Percentiles rank a stretch among this genome's conserved stretches.
These are phyloP conservation scores for Diospyros kaki DNA, from an alignment of 148 eudicot species.

Conservation along the genomic window DNA sequence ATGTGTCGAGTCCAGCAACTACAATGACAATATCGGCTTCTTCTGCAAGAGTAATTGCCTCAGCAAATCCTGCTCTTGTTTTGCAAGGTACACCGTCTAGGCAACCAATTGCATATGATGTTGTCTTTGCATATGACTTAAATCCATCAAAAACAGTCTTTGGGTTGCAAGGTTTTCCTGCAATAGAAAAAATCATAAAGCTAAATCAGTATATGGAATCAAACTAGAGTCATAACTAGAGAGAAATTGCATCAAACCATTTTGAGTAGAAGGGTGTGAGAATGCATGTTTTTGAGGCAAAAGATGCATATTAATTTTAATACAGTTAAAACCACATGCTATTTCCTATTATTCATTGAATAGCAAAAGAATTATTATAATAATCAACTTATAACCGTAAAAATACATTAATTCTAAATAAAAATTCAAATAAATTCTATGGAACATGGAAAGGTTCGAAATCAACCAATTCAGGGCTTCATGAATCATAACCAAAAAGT, in stretches of 20 bases:
- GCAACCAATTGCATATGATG: constrained; percentile 51
- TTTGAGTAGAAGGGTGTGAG: too few species aligned
- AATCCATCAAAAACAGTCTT: constrained; percentile 46
- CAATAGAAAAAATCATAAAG: not conserved
- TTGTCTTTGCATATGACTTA: constrained; percentile 31
- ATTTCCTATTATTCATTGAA: too few species aligned
- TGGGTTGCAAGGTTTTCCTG: constrained; percentile 64
- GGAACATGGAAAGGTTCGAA: not conserved
- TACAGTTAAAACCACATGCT: too few species aligned
- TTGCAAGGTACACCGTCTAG: constrained; percentile 41
- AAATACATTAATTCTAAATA: too few species aligned
- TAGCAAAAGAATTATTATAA: too few species aligned
- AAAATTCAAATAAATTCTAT: too few species aligned
- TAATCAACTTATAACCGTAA: too few species aligned
- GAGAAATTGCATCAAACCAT: too few species aligned
- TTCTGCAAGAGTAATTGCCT: constrained; percentile 54
- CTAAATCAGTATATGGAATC: not conserved
- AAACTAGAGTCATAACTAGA: too few species aligned
- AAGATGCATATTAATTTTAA: too few species aligned
- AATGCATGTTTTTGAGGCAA: too few species aligned
- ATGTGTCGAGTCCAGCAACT: constrained; percentile 67
- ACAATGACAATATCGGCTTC: constrained; percentile 62
- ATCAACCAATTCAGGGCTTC: not conserved
- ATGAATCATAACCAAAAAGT: too few species aligned
- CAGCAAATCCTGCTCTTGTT: constrained; percentile 35